These are phyloP conservation scores for Trametopsis cervina DNA, from an alignment of 768 basidiomycete species.

Conservation along the genomic window DNA sequence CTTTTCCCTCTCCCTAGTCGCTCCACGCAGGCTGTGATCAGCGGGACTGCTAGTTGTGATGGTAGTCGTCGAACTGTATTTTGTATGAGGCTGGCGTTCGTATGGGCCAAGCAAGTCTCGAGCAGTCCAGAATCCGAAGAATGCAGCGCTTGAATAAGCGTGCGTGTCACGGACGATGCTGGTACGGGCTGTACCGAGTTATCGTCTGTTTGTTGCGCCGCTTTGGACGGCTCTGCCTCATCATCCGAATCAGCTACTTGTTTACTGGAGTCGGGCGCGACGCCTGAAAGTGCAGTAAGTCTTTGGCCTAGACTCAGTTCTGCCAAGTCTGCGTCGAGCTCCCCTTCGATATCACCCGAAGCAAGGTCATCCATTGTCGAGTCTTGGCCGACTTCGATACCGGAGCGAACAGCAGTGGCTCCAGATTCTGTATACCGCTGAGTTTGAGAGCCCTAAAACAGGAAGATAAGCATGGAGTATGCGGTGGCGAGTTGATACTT, in stretches of 20 bases:
- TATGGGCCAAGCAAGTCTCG: constrained; percentile 82
- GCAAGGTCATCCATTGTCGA: constrained; percentile 42
- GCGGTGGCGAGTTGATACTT: not conserved
- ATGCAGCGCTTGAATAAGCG: constrained; percentile 93
- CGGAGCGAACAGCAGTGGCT: constrained; percentile 57
- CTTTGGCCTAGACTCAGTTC: constrained; percentile 91
- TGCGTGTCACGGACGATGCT: constrained; percentile 84
- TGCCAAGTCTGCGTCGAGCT: constrained; percentile 77
- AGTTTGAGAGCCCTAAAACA: constrained; percentile 36
- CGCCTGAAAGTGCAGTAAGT: constrained; percentile 63
- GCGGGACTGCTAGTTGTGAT: constrained; percentile 76
- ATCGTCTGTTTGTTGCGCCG: constrained; percentile 11
- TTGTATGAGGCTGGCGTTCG: constrained; percentile 71
- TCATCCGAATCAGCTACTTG: constrained; percentile 42
- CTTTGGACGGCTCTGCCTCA: constrained; percentile 24
- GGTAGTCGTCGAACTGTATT: constrained; percentile 86
- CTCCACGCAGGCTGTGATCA: constrained; percentile 86
- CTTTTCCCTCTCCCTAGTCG: constrained; percentile 72
- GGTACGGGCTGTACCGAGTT: constrained; percentile 41
- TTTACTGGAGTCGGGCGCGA: constrained; percentile 29
- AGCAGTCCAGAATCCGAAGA: constrained; percentile 85
- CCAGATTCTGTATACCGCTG: constrained; percentile 66
- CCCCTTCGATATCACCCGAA: constrained; percentile 50
- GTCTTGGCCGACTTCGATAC: constrained; percentile 56
- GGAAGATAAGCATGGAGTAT: not conserved